These are phyloP conservation scores for Jatropha multifida DNA, from an alignment of 441 rosid species.

Conservation along the genomic window DNA sequence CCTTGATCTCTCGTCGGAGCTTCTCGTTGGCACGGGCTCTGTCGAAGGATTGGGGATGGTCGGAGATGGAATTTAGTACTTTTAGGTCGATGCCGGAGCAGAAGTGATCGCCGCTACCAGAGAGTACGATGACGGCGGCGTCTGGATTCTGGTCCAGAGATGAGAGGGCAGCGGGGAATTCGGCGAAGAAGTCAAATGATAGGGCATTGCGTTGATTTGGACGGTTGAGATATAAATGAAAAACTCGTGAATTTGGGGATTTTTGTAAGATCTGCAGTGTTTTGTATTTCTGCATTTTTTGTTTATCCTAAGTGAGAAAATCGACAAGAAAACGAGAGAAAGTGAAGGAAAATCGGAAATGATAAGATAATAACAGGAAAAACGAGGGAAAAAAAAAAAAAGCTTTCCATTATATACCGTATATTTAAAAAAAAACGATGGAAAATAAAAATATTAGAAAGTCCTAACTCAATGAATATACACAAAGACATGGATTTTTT, in stretches of 20 bases:
- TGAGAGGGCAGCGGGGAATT: constrained; percentile 52
- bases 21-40: constrained; percentile 48
- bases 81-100: constrained; percentile 78
- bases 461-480: no score
- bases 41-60: constrained; percentile 26
- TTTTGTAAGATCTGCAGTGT: constrained; percentile 44
- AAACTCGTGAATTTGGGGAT: constrained; percentile 44
- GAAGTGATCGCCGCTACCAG: constrained; percentile 72
- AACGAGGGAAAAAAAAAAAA: no score
- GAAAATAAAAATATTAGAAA: no score
- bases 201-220: constrained; percentile 65
- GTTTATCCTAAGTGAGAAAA: not conserved
- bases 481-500: no score
- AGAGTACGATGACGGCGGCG: constrained; percentile 51
- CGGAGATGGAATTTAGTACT: constrained; percentile 30
- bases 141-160: constrained; percentile 66
- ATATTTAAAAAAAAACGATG: no score
- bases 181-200: constrained; percentile 59
- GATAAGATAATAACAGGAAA: no score
- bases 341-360: not conserved
- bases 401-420: no score
- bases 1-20: constrained; percentile 51
- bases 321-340: not conserved
- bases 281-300: constrained; percentile 41
- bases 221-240: constrained; percentile 56